Evolutionary conservation across 441 rosid species (phyloP).

Genomic region (Theobroma grandiflorum): DNA sequence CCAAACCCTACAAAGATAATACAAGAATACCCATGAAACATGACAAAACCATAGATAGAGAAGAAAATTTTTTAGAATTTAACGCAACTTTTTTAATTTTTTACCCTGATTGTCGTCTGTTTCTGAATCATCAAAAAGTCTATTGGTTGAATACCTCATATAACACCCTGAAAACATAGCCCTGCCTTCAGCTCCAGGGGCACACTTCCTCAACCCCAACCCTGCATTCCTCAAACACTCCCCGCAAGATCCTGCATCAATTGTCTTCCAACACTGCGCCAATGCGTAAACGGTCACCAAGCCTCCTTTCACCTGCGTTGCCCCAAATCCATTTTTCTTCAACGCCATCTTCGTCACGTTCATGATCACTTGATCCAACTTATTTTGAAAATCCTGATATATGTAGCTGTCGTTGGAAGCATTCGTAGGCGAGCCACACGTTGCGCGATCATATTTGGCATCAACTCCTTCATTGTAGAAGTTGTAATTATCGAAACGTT

Average conservation of each 20-base stretch:
- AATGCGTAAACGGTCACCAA: conserved; percentile 49
- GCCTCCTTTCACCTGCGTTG: conserved; percentile 40
- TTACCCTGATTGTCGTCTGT: conserved; percentile 4
- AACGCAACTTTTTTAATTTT: background rate
- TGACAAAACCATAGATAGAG: background rate
- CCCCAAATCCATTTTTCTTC: conserved; percentile 47
- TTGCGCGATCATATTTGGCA: conserved; percentile 36
- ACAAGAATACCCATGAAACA: background rate
- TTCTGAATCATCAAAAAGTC: conserved; percentile 40
- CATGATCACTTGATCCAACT: conserved; percentile 42
- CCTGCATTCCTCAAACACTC: conserved; percentile 57
- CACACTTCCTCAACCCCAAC: conserved; percentile 49
- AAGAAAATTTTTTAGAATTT: background rate
- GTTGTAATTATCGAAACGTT: conserved; percentile 52
- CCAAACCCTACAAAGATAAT: background rate
- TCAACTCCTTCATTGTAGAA: conserved; percentile 59
- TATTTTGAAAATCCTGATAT: conserved; percentile 31
- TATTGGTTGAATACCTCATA: conserved; percentile 61
- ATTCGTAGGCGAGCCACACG: conserved; percentile 34
- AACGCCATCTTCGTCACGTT: conserved; percentile 50
- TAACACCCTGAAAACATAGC: conserved; percentile 70
- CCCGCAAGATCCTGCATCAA: conserved; percentile 45
- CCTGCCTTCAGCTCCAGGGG: conserved; percentile 49
- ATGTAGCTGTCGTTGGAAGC: conserved; percentile 21
- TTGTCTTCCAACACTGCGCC: conserved; percentile 75